These are phyloP conservation scores for Gremmenia infestans DNA, from an alignment of 2,329 filamentous ascomycete genomes.

Conservation along the genomic window DNA sequence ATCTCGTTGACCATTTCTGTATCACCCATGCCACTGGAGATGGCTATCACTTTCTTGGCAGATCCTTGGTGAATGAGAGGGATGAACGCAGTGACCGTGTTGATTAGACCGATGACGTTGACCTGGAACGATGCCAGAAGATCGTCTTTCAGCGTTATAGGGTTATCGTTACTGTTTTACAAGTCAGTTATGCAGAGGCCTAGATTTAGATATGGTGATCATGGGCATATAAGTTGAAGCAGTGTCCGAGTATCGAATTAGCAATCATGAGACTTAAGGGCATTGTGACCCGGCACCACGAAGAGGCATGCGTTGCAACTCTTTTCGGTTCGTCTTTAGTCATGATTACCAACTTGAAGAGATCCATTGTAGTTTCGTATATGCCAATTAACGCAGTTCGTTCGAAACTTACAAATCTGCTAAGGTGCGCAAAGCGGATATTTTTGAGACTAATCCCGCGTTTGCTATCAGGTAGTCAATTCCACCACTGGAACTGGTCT, in stretches of 20 bases:
- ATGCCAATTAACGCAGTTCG: too few relatives aligned
- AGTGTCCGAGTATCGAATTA: too few relatives aligned
- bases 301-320: too few relatives aligned
- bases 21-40: constrained; percentile 45
- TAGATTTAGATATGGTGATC: too few relatives aligned
- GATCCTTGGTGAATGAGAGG: constrained; percentile 46
- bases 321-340: too few relatives aligned
- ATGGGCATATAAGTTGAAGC: too few relatives aligned
- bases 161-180: not conserved
- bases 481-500: constrained; percentile 5
- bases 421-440: constrained; percentile 16
- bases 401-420: constrained; percentile 19
- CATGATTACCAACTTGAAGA: too few relatives aligned
- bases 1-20: constrained; percentile 36
- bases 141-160: constrained; percentile 12
- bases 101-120: constrained; percentile 47
- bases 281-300: too few relatives aligned
- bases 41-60: constrained; percentile 47
- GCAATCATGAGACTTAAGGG: too few relatives aligned
- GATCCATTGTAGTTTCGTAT: too few relatives aligned
- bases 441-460: constrained; percentile 18
- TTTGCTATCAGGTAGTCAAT: constrained; percentile 28
- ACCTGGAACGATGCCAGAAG: constrained; percentile 34
- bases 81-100: constrained; percentile 47
- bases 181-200: not conserved